Base-by-base conservation (phyloP, 2,329 filamentous ascomycete genomes). In the Pyrenophora tritici-repentis region DNA sequence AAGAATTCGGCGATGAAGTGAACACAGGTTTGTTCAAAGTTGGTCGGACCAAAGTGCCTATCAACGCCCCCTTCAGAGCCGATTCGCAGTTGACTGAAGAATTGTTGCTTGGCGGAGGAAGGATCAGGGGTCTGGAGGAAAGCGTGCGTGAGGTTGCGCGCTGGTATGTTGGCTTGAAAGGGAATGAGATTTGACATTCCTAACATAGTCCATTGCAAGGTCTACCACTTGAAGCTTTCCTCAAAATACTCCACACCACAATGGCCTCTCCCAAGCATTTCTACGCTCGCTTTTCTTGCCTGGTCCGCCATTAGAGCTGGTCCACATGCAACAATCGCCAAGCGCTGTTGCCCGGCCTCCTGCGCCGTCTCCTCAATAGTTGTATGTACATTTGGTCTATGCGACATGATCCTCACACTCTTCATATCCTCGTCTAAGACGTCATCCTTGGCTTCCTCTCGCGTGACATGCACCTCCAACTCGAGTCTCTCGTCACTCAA, bases 201-300 rank as follows among this genome's bases (percentile, higher is more conserved):
- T 12, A 4, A 29, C 36, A 4, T 20, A 12, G 2, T 33, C n/a
- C n/a, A n/a, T n/a, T n/a, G n/a, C n/a, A 6, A 12, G 14, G 2
- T 22, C 50, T 56, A 70, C 72, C 83, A 78, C 52, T 74, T 73
- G 54, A 79, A 80, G 10, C 73, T 75, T 56, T 81, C 78, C 55
- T 81, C 78, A 33, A 78, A 73, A 58, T 79, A 80, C 42, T 75
- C 72, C 8, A 80, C 62, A 0, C 67, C 59, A 2, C 50, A 42
- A 50, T 57, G 56, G 0, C 69, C 68, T 20, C 51, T 51, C 6
- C 36, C 58, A 26, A 72, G 41, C 59, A 74, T 72, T 8, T 64
- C 36, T 43, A 75, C 70, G 45, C 76, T 73, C 10, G 75, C 73
- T 16, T 59, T 71, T 20, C 78, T 67, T 8, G 75, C 72, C 45